Evolutionary conservation across 1,139 yeast species (phyloP), one percentile per base, ranked within the genome.

Genomic region (Magnusiomyces fungicola): DNA sequence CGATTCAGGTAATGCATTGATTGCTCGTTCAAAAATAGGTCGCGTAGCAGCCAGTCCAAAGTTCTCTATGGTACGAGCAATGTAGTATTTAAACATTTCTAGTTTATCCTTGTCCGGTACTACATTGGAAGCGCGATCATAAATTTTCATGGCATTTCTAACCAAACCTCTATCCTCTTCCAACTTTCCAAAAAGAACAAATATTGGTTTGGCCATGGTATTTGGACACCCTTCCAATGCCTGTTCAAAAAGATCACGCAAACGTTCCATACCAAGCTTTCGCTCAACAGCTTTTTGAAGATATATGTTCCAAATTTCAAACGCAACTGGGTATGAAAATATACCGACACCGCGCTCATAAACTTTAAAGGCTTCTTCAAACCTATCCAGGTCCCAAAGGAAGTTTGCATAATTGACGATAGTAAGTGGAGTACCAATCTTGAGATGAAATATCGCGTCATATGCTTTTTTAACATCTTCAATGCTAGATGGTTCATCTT

Each of bases 161-260:
- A 68, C 58, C 12, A 76, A 66, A 0, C 82, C 81, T 32, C 70
- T 62, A 6, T 67, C 67, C 53, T 74, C 76, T 59, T 88, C 96
- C 58, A 79, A 79, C 42, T 80, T 69, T 1, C 83, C 78, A 61
- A 83, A 86, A 42, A 79, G 60, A 1, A 80, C 54, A 52, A 72
- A 75, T 1, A 87, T 69, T 0, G 79, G 66, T 52, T 76, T 76
- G 27, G 74, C 64, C 23, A 70, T 61, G 55, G 70, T 66, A 0
- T 73, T 59, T 0, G 87, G 85, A 53, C 84, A 75, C 16, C 63
- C 64, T 27, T 65, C 71, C 33, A 76, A 59, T 3, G 78, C 81
- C 45, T 80, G 80, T 50, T 87, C 95, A 65, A 86, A 88, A 19
- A 85, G 61, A 54, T 86, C 95, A 38, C 95, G 69, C 4, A 85